A percentile compares a stretch with the other conserved stretches of the same genome.
Conservation (phyloP, 78 protist genomes). For the Dictyostelium firmibasis region DNA sequence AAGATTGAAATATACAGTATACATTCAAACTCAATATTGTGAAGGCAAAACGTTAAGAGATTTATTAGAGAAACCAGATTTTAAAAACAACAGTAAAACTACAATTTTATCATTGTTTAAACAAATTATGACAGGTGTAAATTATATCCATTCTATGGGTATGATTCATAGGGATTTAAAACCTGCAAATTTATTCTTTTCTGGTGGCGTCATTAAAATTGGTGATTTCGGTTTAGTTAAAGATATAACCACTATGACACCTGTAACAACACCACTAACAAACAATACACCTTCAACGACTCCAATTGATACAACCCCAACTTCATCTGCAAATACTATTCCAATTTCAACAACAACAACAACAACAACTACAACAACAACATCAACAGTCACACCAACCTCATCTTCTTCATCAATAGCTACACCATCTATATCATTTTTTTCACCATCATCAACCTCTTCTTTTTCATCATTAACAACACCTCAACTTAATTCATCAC, state of each 20-base stretch:
- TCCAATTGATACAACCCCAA: background rate
- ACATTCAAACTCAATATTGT: slow-evolving; percentile 69
- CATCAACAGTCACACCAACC: background rate
- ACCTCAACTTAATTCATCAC: background rate
- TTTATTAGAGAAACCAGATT: background rate
- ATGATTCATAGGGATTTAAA: slow-evolving; percentile 69
- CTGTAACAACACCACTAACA: background rate
- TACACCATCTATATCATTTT: background rate
- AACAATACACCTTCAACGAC: background rate
- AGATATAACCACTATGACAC: background rate
- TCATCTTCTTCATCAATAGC: background rate
- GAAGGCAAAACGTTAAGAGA: slow-evolving; percentile 58
- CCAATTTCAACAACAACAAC: background rate
- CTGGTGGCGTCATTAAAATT: slow-evolving; percentile 33
- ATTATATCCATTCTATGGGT: slow-evolving; percentile 42
- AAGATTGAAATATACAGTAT: slow-evolving; percentile 17
- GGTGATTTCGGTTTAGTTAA: slow-evolving; percentile 70
- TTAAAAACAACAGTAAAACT: background rate
- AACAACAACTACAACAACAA: background rate
- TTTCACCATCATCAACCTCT: background rate
- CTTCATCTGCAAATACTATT: background rate
- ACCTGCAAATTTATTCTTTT: slow-evolving; percentile 58
- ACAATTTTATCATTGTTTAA: background rate
- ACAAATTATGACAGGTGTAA: slow-evolving; percentile 42
- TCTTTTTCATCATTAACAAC: background rate